Conservation (phyloP, 2,329 filamentous ascomycete species). For the Aspergillus fijiensis region DNA sequence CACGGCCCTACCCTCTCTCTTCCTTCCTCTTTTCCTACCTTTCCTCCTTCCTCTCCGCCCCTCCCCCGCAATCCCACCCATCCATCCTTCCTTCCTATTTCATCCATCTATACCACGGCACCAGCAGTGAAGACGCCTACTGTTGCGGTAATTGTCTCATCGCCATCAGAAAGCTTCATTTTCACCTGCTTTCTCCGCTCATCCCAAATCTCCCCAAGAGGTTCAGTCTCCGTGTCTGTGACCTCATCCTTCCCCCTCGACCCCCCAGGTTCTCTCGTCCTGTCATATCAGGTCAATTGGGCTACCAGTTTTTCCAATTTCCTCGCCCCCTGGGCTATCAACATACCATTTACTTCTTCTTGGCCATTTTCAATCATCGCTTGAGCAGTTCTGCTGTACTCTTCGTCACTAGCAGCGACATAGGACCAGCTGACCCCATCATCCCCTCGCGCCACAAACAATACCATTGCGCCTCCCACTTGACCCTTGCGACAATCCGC, state of each 20-base stretch:
- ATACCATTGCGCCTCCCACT: constrained; percentile 9
- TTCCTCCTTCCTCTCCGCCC: background rate
- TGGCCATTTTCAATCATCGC: constrained; percentile 8
- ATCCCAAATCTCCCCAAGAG: background rate
- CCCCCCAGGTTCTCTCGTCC: background rate
- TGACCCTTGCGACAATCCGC: constrained; percentile 9
- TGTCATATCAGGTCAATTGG: constrained; percentile 13
- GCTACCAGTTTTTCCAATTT: constrained; percentile 3
- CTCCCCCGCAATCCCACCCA: background rate
- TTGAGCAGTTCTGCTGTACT: constrained; percentile 12
- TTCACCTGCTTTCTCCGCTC: background rate
- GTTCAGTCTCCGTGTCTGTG: background rate
- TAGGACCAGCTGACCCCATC: background rate
- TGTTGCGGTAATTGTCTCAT: background rate
- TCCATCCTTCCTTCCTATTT: background rate
- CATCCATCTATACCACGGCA: background rate
- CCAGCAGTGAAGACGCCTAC: background rate
- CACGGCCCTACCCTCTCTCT: too few relatives aligned
- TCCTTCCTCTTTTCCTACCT: background rate
- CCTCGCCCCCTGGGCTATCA: constrained; percentile 5
- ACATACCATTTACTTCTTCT: constrained; percentile 16
- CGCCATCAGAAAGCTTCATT: background rate
- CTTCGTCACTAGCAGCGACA: constrained; percentile 9
- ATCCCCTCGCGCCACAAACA: background rate
- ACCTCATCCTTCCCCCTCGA: background rate